phyloP scores from a whole-genome alignment of 768 basidiomycete species.

The Boletellus emodensis region DNA sequence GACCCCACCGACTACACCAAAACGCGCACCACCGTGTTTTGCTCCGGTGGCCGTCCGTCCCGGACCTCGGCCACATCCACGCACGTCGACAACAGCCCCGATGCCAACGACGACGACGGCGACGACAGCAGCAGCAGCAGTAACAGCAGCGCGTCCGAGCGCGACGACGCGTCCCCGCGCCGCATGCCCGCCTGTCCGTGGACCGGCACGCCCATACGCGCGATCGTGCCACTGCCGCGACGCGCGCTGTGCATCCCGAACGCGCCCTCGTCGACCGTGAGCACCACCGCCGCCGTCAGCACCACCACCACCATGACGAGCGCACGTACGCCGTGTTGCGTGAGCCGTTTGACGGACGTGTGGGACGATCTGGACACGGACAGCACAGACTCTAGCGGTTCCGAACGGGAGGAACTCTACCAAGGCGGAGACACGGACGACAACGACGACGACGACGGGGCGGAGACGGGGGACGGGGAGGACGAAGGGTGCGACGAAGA shows the following conservation, averaged over 20 bases:
- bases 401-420: too few relatives aligned
- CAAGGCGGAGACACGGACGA: not conserved
- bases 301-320: too few relatives aligned
- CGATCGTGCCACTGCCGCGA: slow-evolving; percentile 18
- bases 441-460: not conserved
- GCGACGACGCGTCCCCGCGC: not conserved
- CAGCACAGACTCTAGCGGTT: too few relatives aligned
- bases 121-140: too few relatives aligned
- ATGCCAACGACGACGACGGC: too few relatives aligned
- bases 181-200: slow-evolving; percentile 2
- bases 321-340: too few relatives aligned
- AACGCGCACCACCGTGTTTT: too few relatives aligned
- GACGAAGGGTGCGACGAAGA: not conserved
- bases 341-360: too few relatives aligned
- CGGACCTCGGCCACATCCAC: not conserved
- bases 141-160: not conserved
- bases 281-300: not conserved
- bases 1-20: not conserved
- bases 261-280: not conserved
- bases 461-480: not conserved
- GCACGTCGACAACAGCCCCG: too few relatives aligned
- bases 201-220: slow-evolving; percentile 23
- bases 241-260: not conserved
- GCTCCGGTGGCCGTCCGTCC: not conserved
- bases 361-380: too few relatives aligned